A percentile compares a stretch with the other conserved stretches of the same genome.
These are phyloP conservation scores for Kwoniella pini DNA, from an alignment of 768 basidiomycete species.

Conservation along the genomic window DNA sequence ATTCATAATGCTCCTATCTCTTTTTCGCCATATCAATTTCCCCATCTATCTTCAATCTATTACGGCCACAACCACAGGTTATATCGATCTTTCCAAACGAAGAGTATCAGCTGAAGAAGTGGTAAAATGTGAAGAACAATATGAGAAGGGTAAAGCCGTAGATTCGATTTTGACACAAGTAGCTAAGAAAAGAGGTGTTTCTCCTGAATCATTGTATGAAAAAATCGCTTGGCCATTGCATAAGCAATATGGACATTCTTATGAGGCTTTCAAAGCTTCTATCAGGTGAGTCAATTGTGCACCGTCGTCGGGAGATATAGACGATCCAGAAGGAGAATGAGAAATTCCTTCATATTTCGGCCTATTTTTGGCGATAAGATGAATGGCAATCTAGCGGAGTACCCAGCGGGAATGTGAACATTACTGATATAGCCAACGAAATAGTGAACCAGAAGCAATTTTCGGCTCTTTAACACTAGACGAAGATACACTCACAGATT, in stretches of 20 bases:
- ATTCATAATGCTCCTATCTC: too few relatives aligned
- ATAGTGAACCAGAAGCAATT: constrained; percentile 74
- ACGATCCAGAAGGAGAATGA: too few relatives aligned
- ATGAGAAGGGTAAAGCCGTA: constrained; percentile 96
- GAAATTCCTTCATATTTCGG: too few relatives aligned
- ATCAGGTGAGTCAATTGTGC: constrained; percentile 69
- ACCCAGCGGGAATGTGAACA: too few relatives aligned
- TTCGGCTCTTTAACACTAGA: constrained; percentile 68
- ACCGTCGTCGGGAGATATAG: neutral
- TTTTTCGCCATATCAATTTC: neutral
- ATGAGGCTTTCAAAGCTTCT: constrained; percentile 97
- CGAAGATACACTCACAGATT: constrained; percentile 63
- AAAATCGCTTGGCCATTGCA: constrained; percentile 90
- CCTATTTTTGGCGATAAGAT: too few relatives aligned
- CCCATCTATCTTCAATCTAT: neutral
- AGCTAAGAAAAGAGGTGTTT: constrained; percentile 56
- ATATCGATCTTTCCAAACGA: constrained; percentile 98
- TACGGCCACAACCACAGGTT: constrained; percentile 61
- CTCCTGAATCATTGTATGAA: constrained; percentile 82
- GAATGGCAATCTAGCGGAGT: too few relatives aligned
- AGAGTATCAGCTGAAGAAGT: constrained; percentile 98
- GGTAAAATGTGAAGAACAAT: constrained; percentile 96
- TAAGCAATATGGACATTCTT: constrained; percentile 87
- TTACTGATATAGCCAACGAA: neutral
- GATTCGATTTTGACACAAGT: constrained; percentile 61